Percentiles rank a stretch among this genome's conserved stretches.
These are phyloP conservation scores for Podospora appendiculata DNA, from an alignment of 495 filamentous ascomycete species.

Conservation along the genomic window DNA sequence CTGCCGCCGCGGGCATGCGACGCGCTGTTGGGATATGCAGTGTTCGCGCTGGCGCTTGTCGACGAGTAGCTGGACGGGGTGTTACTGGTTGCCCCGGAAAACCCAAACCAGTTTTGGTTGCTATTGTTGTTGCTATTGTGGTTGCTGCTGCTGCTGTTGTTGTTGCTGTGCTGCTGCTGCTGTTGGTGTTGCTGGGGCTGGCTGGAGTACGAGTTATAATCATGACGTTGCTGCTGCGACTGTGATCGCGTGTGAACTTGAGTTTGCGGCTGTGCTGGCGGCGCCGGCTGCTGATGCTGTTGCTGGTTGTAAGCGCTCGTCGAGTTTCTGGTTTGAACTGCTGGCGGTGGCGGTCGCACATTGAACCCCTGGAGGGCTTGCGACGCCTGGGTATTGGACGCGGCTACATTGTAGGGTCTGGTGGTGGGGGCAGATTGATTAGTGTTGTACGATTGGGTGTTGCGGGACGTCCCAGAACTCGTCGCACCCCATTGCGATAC, in stretches of 20 bases:
- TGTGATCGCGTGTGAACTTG: neutral
- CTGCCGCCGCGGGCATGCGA: conserved; percentile 6
- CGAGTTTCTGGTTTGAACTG: conserved; percentile 6
- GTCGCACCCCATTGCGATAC: conserved; percentile 17
- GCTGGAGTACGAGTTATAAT: conserved; percentile 8
- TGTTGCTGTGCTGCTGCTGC: conserved; percentile 2
- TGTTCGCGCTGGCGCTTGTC: conserved; percentile 4
- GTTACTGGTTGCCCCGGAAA: neutral
- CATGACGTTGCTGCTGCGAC: conserved; percentile 9
- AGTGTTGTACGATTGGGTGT: conserved; percentile 12
- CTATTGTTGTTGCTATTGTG: conserved; percentile 4
- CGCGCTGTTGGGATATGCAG: conserved; percentile 4
- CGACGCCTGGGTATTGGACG: conserved; percentile 11
- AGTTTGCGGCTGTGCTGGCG: neutral
- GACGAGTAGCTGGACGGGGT: conserved; percentile 13
- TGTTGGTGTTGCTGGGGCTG: conserved; percentile 10
- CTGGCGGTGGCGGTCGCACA: conserved; percentile 14
- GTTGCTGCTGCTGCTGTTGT: conserved; percentile 2
- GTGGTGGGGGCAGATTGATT: conserved; percentile 6
- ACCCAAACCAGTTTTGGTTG: conserved; percentile 3
- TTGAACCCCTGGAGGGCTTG: conserved; percentile 17
- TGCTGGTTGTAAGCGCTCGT: conserved; percentile 13
- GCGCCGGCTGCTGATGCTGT: conserved; percentile 8
- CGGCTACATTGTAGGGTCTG: conserved; percentile 2
- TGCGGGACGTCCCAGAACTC: conserved; percentile 5